Percentiles rank a stretch among this genome's conserved stretches.
Evolutionary conservation across 2,329 filamentous ascomycete genomes (phyloP).

Genomic region (Chaetomium sp.): DNA sequence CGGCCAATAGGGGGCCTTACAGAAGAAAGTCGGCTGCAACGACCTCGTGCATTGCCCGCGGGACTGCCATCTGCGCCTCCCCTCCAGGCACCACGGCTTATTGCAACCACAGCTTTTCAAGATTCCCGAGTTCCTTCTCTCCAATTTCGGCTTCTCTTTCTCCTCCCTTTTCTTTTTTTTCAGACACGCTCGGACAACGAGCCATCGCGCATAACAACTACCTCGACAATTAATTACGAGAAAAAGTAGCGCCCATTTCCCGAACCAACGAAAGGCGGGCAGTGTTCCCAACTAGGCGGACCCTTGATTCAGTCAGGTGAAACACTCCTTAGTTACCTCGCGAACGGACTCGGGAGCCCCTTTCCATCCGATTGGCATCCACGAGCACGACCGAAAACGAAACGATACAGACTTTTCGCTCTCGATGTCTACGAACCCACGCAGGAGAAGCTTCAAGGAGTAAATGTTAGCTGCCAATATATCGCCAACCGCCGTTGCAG

Average conservation of each 20-base stretch:
- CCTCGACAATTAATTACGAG: neutral
- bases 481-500: neutral
- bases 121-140: neutral
- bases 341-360: slow-evolving; percentile 1
- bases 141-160: neutral
- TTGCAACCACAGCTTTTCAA: neutral
- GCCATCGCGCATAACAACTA: neutral
- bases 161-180: neutral
- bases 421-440: neutral
- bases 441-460: slow-evolving; percentile 2
- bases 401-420: neutral
- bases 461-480: slow-evolving; percentile 14
- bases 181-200: neutral
- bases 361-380: slow-evolving; percentile 10
- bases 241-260: neutral
- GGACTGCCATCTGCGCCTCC: slow-evolving; percentile 20
- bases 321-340: slow-evolving; percentile 16
- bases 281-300: slow-evolving; percentile 6
- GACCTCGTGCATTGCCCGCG: slow-evolving; percentile 26
- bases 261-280: neutral
- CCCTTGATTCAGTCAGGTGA: slow-evolving; percentile 15
- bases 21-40: slow-evolving; percentile 19
- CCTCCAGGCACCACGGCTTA: slow-evolving; percentile 15
- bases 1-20: slow-evolving; percentile 20
- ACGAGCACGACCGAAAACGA: slow-evolving; percentile 10